Evolutionary conservation across 345 rosid genomes (phyloP).

Genomic region (Camelina laxa): DNA sequence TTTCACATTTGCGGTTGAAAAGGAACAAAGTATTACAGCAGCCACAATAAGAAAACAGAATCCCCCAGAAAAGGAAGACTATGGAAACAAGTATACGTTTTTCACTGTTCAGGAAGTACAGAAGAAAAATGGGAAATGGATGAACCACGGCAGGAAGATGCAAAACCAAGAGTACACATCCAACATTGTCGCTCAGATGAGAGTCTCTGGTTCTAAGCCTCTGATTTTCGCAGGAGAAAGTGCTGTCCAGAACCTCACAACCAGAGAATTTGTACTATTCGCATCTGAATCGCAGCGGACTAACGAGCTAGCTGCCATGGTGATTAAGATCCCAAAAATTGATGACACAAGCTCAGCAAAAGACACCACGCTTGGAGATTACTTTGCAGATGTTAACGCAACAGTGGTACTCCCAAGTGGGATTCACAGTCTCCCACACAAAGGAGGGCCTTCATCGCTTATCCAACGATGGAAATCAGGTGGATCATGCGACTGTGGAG

Average conservation of each 20-base stretch:
- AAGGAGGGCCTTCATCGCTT: constrained; percentile 87
- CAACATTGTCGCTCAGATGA: constrained; percentile 78
- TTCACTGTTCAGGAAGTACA: constrained; percentile 70
- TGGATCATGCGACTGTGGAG: constrained; percentile 97
- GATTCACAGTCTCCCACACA: constrained; percentile 76
- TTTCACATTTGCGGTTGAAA: constrained; percentile 85
- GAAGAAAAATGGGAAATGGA: constrained; percentile 82
- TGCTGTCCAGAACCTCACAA: constrained; percentile 42
- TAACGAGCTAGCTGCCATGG: constrained; percentile 89
- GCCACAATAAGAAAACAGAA: constrained; percentile 66
- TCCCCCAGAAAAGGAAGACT: constrained; percentile 55
- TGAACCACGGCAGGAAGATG: constrained; percentile 65
- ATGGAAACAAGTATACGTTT: constrained; percentile 70
- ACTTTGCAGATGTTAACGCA: constrained; percentile 43
- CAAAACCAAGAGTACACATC: constrained; percentile 68
- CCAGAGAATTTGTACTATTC: constrained; percentile 72
- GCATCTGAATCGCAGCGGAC: constrained; percentile 61
- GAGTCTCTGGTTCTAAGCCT: constrained; percentile 61
- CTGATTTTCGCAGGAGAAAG: constrained; percentile 41
- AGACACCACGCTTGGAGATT: constrained; percentile 42
- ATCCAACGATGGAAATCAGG: constrained; percentile 92
- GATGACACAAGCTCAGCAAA: constrained; percentile 33
- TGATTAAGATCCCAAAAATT: constrained; percentile 60
- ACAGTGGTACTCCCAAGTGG: constrained; percentile 93
- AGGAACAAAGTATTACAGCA: constrained; percentile 71